These are phyloP conservation scores for Rhododendron molle DNA, from an alignment of 148 eudicot genomes.

Conservation along the genomic window DNA sequence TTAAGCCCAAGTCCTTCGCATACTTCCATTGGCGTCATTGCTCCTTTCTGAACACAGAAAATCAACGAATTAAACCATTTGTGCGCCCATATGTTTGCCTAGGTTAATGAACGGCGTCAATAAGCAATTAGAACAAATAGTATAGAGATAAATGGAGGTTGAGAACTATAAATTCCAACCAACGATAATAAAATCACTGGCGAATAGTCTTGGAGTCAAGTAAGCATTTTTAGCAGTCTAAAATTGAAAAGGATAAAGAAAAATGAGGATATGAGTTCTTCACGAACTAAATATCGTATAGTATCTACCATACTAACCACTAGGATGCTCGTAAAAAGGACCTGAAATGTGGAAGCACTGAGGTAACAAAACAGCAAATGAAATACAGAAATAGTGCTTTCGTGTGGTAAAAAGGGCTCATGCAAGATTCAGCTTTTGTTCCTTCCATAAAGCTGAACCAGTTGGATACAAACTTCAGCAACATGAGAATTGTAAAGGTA, in stretches of 20 bases:
- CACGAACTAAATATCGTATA: background rate
- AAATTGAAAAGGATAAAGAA: background rate
- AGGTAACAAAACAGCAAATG: background rate
- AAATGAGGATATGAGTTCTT: background rate
- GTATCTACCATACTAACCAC: background rate
- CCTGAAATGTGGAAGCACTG: background rate
- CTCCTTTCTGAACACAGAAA: slow-evolving; percentile 65
- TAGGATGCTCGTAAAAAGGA: background rate
- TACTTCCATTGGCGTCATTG: slow-evolving; percentile 93
- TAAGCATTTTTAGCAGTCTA: background rate
- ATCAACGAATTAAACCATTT: background rate
- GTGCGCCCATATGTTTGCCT: background rate
- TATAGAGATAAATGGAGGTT: background rate
- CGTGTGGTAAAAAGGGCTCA: background rate
- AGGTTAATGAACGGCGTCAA: background rate
- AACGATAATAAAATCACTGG: background rate
- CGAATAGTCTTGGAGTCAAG: background rate
- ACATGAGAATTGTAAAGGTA: background rate
- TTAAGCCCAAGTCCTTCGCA: slow-evolving; percentile 90
- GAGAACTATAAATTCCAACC: background rate
- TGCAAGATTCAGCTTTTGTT: background rate
- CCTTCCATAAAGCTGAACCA: background rate
- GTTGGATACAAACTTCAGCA: background rate
- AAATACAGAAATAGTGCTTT: background rate
- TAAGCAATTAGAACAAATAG: background rate